Conservation (phyloP, 1,284 basidiomycete species). For the Limonomyces culmigenus region DNA sequence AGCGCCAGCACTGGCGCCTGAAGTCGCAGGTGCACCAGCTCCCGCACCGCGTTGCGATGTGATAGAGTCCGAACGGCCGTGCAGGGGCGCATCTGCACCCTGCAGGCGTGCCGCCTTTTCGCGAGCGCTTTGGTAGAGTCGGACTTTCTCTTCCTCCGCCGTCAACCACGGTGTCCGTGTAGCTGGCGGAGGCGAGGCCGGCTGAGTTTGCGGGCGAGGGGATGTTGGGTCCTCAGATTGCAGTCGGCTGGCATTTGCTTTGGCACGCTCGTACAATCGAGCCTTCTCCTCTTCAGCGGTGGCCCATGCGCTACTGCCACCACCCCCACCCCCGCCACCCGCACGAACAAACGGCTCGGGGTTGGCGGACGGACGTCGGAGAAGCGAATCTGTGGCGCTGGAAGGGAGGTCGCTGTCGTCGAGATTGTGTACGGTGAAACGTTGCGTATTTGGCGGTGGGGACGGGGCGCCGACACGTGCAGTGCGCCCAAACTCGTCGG, state of each 20-base stretch:
- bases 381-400: neutral
- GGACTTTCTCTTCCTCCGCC: constrained; percentile 57
- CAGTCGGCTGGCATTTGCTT: constrained; percentile 36
- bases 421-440: constrained; percentile 18
- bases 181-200: no score
- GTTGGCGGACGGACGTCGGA: constrained; percentile 3
- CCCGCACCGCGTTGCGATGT: no score
- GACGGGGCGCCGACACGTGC: neutral
- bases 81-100: constrained; percentile 10
- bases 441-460: neutral
- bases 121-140: constrained; percentile 51
- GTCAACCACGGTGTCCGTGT: constrained; percentile 42
- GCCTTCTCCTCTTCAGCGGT: constrained; percentile 53
- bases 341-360: no score
- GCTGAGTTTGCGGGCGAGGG: constrained; percentile 1
- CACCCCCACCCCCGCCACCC: no score
- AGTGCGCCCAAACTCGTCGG: constrained; percentile 1
- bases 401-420: constrained; percentile 15
- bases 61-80: constrained; percentile 7
- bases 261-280: constrained; percentile 47
- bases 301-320: constrained; percentile 26
- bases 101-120: constrained; percentile 35
- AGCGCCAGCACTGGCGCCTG: no score
- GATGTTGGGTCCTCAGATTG: constrained; percentile 20
- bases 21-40: no score